Conservation (phyloP, 108 stramenopile species). For the Cyclotella distinguenda region DNA sequence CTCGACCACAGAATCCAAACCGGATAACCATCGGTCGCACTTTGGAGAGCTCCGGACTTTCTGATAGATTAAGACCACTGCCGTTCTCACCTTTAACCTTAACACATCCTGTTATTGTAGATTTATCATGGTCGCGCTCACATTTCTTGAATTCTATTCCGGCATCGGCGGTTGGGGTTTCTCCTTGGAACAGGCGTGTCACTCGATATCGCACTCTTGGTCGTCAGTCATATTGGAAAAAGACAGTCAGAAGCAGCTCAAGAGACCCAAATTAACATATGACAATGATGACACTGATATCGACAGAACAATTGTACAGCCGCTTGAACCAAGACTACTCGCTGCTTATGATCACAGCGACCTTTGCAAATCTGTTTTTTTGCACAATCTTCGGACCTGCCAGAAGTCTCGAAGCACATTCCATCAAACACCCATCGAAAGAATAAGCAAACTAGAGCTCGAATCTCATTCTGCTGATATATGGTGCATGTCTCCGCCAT, state of each 20-base stretch:
- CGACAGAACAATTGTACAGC: neutral
- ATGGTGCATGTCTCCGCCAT: constrained; percentile 89
- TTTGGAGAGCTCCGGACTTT: too few relatives aligned
- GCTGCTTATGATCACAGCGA: constrained; percentile 84
- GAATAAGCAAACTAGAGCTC: constrained; percentile 47
- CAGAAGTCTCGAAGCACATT: constrained; percentile 1
- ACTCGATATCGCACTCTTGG: constrained; percentile 11
- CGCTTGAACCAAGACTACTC: constrained; percentile 34
- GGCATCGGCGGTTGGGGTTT: constrained; percentile 90
- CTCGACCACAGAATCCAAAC: too few relatives aligned
- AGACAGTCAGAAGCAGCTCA: neutral
- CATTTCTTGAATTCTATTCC: constrained; percentile 90
- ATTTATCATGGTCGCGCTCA: constrained; percentile 47
- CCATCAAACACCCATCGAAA: constrained; percentile 59
- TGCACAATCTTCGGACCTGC: constrained; percentile 55
- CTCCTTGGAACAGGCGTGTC: constrained; percentile 64
- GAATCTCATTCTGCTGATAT: constrained; percentile 60
- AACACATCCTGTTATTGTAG: neutral
- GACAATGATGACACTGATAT: neutral
- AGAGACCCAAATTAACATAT: constrained; percentile 3
- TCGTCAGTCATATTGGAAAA: neutral
- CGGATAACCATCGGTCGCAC: too few relatives aligned
- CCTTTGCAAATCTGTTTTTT: constrained; percentile 61
- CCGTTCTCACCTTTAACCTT: neutral
- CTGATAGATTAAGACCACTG: too few relatives aligned